Base-by-base conservation (phyloP, 768 basidiomycete genomes). In the Phylloporus sp. region DNA sequence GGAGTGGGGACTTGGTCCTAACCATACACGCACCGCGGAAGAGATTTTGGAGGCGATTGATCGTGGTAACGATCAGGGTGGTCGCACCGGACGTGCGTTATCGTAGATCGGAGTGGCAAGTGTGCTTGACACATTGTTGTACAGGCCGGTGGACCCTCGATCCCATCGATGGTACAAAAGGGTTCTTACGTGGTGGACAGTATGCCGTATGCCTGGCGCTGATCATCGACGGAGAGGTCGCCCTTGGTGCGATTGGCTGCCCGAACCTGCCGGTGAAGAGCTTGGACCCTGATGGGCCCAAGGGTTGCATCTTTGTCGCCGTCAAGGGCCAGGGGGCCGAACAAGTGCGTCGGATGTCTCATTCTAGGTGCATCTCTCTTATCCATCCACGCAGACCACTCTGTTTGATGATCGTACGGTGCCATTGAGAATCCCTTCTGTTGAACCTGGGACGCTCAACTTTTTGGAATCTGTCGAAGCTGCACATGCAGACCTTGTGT, bases 381-480 rank as follows among this genome's bases (percentile, higher is more conserved):
- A 55, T 10, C 7, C 6, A 45, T 43, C 28, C 11, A 40, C 41
- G 11, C 53, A 88, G 81, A 73, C 80, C 6, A 73, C 80, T 6
- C 76, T 91, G 26, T 71, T 74, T 18, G 79, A 76, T 10, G 66
- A 73, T 6, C 67, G 78, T 38, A 76, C 81, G 20, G 71, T 67
- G 6, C 72, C 76, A 8, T 70, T 92, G 36, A 61, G 49, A 24
- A 88, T 91, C 56, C 60, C 65, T 11, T 38, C 47, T 4, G 40
- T 80, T 44, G 65, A 76, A 11, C 70, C 74, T 3, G 70, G 74
- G 10, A 68, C 69, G 12, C 73, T 92, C 44, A 78, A 76, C 54
- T 84, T 94, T 70, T 82, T 98, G 56, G 94, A 98, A 72, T 93
- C 90, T 4, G 89, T 95, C 39, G 95, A 99, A 65, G 82, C 88